Base-by-base conservation (phyloP, 352 stramenopile species). In the Globisporangium paroecandrum region DNA sequence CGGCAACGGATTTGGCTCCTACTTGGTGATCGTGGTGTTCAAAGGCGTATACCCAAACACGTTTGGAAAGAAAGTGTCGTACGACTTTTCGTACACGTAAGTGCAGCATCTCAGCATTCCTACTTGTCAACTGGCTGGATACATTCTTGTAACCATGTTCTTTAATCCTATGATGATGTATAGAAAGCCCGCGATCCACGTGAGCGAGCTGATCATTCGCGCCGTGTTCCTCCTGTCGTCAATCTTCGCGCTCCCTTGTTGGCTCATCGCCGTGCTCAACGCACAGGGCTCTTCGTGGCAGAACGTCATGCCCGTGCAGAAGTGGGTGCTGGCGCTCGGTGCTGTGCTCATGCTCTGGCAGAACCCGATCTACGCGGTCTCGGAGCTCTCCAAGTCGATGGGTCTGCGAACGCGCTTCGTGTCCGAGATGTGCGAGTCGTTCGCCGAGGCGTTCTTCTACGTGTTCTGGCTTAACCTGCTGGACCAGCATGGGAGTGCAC, bases 11-110 rank as follows among this genome's bases (percentile, higher is more conserved):
- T 92, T 90, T 61, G 74, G 77, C 5, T 81, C 80, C 5, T 94
- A 93, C 54, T 69, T 89, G 64, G 72, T 78, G 20, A 73, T 83
- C 15, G 64, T 94, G 10, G 74, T 82, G 7, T 94, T 89, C 61
- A 77, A 82, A 69, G 83, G 83, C 15, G 69, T 89, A 58, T 95
- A 95, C 67, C 87, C 87, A 1, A 92, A 95, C 61, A 68, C 74
- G 1, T 93, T 92, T 34, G 85, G 82, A 32, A 80, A 81, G 29
- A 66, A 79, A 5, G 74, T 95, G 46, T 65, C 76, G 8, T 95
- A 95, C 69, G 76, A 91, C 27, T 92, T 95, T 64, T 82, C 81
- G 2, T 95, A 90, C 69, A 90, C 85, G 87, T 95, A 83, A 49
- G 83, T 77, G 22, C 41, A 49, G 41, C 41, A n/a, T n/a, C 4